These are phyloP conservation scores for Cyathus striatus DNA, from an alignment of 768 basidiomycete genomes.

Conservation along the genomic window DNA sequence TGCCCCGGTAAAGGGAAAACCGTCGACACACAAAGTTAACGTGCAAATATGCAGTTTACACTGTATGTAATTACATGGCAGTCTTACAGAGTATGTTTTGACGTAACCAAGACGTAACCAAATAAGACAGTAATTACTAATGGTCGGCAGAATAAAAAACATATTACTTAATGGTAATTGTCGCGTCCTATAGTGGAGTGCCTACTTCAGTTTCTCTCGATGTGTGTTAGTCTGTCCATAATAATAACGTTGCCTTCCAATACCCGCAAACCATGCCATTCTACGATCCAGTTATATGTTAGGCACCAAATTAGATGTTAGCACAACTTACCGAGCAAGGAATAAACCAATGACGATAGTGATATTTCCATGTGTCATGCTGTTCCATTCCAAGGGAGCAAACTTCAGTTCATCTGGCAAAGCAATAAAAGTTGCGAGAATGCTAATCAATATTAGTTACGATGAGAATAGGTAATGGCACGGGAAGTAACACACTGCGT, in stretches of 20 bases:
- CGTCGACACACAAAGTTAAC: no score
- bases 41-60: no score
- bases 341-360: constrained; percentile 56
- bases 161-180: no score
- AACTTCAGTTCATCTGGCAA: constrained; percentile 55
- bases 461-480: neutral
- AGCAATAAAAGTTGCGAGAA: constrained; percentile 35
- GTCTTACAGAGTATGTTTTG: no score
- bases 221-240: constrained; percentile 24
- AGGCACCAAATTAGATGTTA: neutral
- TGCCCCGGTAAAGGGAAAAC: no score
- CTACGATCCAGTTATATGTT: constrained; percentile 21
- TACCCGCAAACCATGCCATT: constrained; percentile 49
- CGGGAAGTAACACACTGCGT: neutral
- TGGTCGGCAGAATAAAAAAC: no score
- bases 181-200: no score
- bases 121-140: no score
- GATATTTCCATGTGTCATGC: constrained; percentile 75
- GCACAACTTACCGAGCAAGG: constrained; percentile 24
- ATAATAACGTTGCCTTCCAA: constrained; percentile 42
- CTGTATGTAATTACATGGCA: no score
- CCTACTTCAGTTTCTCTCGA: no score
- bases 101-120: no score
- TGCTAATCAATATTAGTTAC: neutral
- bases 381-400: constrained; percentile 54